These are phyloP conservation scores for Pseudocohnilembus persalinus DNA, from an alignment of 169 alveolate species.

Conservation along the genomic window DNA sequence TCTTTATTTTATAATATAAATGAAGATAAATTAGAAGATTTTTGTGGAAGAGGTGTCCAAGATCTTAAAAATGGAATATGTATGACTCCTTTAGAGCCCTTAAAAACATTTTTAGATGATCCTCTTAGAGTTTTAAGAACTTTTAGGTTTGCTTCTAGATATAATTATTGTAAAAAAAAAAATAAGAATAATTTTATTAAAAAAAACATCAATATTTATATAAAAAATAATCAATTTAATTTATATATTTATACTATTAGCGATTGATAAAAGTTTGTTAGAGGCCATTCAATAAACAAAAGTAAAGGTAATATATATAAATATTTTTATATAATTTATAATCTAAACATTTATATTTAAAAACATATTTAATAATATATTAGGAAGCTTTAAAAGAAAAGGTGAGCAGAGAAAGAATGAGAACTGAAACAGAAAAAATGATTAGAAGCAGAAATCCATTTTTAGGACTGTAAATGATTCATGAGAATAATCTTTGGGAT, in stretches of 20 bases:
- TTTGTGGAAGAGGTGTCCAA: conserved; percentile 89
- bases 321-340: background rate
- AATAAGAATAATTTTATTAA: too few relatives aligned
- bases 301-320: conserved; percentile 11
- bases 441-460: conserved; percentile 53
- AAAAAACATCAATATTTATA: too few relatives aligned
- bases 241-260: background rate
- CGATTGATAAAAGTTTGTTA: background rate
- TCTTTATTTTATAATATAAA: conserved; percentile 96
- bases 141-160: conserved; percentile 94
- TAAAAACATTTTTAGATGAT: conserved; percentile 94
- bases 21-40: conserved; percentile 94
- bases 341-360: background rate
- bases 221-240: too few relatives aligned
- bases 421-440: conserved; percentile 82
- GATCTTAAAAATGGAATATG: conserved; percentile 92
- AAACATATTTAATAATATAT: too few relatives aligned
- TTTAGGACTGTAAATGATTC: conserved; percentile 52
- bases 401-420: conserved; percentile 78
- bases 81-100: conserved; percentile 93
- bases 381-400: conserved; percentile 54
- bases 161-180: conserved; percentile 52
- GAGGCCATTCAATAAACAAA: background rate
- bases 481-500: conserved; percentile 55
- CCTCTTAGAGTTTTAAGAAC: conserved; percentile 97